Percentiles rank a stretch among this genome's conserved stretches.
These are phyloP conservation scores for Tetradesmus obliquus DNA, from an alignment of 139 green algal genomes.

Conservation along the genomic window DNA sequence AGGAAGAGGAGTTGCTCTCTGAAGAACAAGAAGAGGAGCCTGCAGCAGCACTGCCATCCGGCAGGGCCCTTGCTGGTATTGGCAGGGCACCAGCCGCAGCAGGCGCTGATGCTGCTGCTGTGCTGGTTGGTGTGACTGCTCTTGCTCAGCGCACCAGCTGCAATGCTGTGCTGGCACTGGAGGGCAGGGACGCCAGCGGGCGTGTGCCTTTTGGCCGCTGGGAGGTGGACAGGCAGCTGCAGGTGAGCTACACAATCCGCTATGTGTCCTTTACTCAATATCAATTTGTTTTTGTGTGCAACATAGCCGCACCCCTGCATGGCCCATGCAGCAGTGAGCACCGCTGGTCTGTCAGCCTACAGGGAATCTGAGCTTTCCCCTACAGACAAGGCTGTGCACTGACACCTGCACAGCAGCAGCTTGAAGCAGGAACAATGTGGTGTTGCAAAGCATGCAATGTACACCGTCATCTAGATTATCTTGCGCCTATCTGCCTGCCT, in stretches of 20 bases:
- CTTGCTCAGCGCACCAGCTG: background rate
- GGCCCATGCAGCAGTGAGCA: too few species aligned
- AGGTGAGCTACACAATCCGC: background rate
- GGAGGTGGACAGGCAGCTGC: slow-evolving; percentile 52
- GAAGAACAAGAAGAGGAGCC: background rate
- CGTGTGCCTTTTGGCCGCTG: slow-evolving; percentile 66
- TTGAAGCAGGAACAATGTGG: too few species aligned
- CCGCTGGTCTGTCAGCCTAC: too few species aligned
- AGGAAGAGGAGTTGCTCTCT: background rate
- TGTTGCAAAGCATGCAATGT: too few species aligned
- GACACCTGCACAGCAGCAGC: too few species aligned
- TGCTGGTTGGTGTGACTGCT: background rate
- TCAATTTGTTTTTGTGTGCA: too few species aligned
- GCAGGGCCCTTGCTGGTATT: background rate
- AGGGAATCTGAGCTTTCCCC: too few species aligned
- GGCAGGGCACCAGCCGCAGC: background rate
- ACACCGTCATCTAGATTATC: too few species aligned
- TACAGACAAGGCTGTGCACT: too few species aligned
- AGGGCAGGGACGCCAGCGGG: slow-evolving; percentile 48
- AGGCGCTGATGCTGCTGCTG: background rate
- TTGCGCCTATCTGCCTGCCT: background rate
- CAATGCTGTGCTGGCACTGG: background rate
- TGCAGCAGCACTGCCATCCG: background rate
- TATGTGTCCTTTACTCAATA: too few species aligned
- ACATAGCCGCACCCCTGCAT: too few species aligned